phyloP scores from a whole-genome alignment of 2,329 filamentous ascomycete species.

The Blumeriella jaapii region DNA sequence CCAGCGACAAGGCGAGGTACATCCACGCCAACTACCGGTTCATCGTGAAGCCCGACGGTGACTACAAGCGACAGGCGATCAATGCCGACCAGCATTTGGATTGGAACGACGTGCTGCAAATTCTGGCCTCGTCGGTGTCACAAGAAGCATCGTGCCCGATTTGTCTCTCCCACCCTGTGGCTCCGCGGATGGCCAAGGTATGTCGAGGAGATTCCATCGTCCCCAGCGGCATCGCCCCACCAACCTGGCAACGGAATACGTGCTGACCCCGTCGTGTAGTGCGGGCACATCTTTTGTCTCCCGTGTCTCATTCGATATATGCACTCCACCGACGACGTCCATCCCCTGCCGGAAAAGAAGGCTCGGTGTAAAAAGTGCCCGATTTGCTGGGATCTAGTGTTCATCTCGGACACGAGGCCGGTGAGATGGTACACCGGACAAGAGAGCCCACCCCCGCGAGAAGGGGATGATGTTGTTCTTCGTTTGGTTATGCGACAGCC shows the following conservation, averaged over 20 bases:
- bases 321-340: slow-evolving; percentile 66
- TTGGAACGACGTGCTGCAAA: slow-evolving; percentile 83
- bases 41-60: slow-evolving; percentile 71
- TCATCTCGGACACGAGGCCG: slow-evolving; percentile 77
- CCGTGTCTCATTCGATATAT: slow-evolving; percentile 92
- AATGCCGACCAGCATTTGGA: slow-evolving; percentile 85
- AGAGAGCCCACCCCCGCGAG: slow-evolving; percentile 66
- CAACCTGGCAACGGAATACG: no score
- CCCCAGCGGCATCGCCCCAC: no score
- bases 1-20: slow-evolving; percentile 80
- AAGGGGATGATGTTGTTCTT: slow-evolving; percentile 82
- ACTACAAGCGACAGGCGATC: slow-evolving; percentile 68
- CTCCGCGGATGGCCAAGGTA: slow-evolving; percentile 93
- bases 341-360: slow-evolving; percentile 51
- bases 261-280: no score
- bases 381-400: slow-evolving; percentile 89
- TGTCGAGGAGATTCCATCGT: no score
- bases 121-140: slow-evolving; percentile 81
- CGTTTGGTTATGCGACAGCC: slow-evolving; percentile 73
- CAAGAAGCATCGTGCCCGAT: slow-evolving; percentile 88
- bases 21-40: slow-evolving; percentile 97
- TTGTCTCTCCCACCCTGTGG: slow-evolving; percentile 83
- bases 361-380: slow-evolving; percentile 89
- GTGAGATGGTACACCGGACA: slow-evolving; percentile 88
- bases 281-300: slow-evolving; percentile 93